These are phyloP conservation scores for Neurospora sp. DNA, from an alignment of 495 filamentous ascomycete genomes.

Conservation along the genomic window DNA sequence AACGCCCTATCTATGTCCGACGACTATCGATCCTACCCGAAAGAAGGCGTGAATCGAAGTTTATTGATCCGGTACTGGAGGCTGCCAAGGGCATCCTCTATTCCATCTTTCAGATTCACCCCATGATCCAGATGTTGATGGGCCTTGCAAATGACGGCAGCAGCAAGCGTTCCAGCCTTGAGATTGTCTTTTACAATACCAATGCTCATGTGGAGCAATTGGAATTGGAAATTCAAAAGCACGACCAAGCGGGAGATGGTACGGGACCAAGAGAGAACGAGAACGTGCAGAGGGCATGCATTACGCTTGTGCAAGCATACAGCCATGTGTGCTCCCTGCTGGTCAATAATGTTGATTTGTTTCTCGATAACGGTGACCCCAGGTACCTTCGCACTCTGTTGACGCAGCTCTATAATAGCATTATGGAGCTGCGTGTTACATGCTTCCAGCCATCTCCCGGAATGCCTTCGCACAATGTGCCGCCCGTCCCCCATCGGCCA, in stretches of 20 bases:
- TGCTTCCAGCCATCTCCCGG: slow-evolving; percentile 15
- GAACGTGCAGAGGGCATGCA: slow-evolving; percentile 52
- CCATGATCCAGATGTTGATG: slow-evolving; percentile 61
- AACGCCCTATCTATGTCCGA: slow-evolving; percentile 53
- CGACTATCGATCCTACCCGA: slow-evolving; percentile 78
- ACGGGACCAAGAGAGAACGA: slow-evolving; percentile 47
- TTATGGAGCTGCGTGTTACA: slow-evolving; percentile 58
- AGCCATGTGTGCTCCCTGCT: slow-evolving; percentile 63
- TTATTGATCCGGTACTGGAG: slow-evolving; percentile 58
- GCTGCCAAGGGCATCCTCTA: slow-evolving; percentile 82
- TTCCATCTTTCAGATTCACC: slow-evolving; percentile 71
- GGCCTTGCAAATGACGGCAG: slow-evolving; percentile 59
- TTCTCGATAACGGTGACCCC: slow-evolving; percentile 64
- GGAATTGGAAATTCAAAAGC: slow-evolving; percentile 59
- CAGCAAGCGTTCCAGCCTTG: slow-evolving; percentile 58
- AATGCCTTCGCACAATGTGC: slow-evolving; percentile 3
- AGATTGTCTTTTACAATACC: slow-evolving; percentile 69
- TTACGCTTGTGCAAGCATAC: slow-evolving; percentile 67
- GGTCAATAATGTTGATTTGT: slow-evolving; percentile 55
- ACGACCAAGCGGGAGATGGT: slow-evolving; percentile 46
- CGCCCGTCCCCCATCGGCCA: slow-evolving; percentile 13
- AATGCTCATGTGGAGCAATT: slow-evolving; percentile 64
- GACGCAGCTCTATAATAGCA: slow-evolving; percentile 69
- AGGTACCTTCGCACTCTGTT: slow-evolving; percentile 73
- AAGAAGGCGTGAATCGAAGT: slow-evolving; percentile 52